Conservation (phyloP, 495 filamentous ascomycete species). For the Tuber brumale region DNA sequence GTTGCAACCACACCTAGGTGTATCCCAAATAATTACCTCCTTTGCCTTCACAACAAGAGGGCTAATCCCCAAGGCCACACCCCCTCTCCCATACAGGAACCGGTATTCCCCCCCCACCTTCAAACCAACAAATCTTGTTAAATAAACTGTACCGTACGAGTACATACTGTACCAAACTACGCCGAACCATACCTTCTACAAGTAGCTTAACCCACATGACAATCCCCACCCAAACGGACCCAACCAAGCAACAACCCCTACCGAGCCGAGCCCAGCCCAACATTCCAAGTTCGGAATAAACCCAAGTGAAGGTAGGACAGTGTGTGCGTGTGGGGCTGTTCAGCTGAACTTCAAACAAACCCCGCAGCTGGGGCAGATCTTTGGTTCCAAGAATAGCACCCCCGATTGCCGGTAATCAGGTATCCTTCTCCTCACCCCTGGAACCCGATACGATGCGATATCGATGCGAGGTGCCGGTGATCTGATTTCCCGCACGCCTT, state of each 20-base stretch:
- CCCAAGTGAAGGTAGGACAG: not conserved
- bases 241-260: not conserved
- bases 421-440: not conserved
- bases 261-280: conserved; percentile 1
- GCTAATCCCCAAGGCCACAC: not conserved
- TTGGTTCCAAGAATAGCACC: not conserved
- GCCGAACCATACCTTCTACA: not conserved
- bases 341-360: conserved; percentile 1
- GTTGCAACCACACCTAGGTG: not conserved
- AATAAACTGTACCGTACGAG: not conserved
- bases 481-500: not conserved
- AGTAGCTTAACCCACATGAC: not conserved
- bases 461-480: not conserved
- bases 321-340: not conserved
- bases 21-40: not conserved
- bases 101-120: not conserved
- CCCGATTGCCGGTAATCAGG: not conserved
- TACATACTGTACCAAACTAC: not conserved
- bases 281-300: not conserved
- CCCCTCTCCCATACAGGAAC: not conserved
- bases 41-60: not conserved
- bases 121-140: not conserved
- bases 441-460: not conserved
- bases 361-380: conserved; percentile 1
- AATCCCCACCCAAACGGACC: not conserved